Evolutionary conservation across 306 rosid species (phyloP).

Genomic region (Gleditsia sinensis): DNA sequence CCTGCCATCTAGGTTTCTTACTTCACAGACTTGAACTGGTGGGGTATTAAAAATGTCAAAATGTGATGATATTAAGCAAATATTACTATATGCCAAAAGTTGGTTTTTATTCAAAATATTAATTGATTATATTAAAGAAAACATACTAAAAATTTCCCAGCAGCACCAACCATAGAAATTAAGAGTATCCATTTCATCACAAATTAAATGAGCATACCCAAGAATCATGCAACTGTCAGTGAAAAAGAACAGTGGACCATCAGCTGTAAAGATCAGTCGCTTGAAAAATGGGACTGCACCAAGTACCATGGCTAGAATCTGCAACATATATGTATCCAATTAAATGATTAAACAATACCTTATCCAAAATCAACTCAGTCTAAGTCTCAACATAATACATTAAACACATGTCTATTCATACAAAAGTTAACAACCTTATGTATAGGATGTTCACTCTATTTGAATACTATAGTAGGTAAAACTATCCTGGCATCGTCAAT

Average conservation of each 20-base stretch:
- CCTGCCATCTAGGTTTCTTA: not conserved
- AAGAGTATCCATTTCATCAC: constrained; percentile 13
- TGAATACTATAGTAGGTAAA: constrained; percentile 12
- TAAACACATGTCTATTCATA: not conserved
- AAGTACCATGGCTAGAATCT: constrained; percentile 89
- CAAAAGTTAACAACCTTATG: not conserved
- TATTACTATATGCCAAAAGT: not conserved
- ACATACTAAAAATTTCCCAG: constrained; percentile 2
- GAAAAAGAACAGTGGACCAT: constrained; percentile 90
- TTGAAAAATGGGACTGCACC: constrained; percentile 81
- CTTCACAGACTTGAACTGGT: not conserved
- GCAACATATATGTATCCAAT: constrained; percentile 31
- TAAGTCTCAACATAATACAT: not conserved
- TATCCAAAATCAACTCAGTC: not conserved
- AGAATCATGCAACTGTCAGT: constrained; percentile 98
- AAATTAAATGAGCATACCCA: constrained; percentile 66
- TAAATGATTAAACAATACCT: not conserved
- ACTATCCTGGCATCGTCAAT: not conserved
- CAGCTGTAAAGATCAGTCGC: constrained; percentile 69
- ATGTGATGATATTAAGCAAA: not conserved
- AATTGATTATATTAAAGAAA: not conserved
- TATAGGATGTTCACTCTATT: not conserved
- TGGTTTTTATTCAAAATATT: not conserved
- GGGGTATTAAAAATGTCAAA: not conserved
- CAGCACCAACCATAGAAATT: constrained; percentile 20